Conservation (phyloP, 805 yeast genomes). For the Priceomyces carsonii region DNA sequence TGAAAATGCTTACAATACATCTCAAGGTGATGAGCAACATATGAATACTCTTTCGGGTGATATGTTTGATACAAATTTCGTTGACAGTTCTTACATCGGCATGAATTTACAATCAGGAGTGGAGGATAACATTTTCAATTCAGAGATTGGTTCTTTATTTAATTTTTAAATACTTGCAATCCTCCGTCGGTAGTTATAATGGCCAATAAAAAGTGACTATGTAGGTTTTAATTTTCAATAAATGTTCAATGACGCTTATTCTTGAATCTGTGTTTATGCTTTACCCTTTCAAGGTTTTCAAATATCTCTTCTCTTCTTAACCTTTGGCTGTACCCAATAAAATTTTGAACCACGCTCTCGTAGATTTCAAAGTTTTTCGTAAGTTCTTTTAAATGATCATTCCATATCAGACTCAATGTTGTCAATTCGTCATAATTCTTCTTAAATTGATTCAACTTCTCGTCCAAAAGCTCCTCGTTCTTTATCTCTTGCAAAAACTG, state of each 20-base stretch:
- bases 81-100: slow-evolving; percentile 41
- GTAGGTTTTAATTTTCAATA: neutral
- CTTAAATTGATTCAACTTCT: slow-evolving; percentile 30
- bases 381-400: slow-evolving; percentile 47
- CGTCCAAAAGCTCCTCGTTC: slow-evolving; percentile 23
- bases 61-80: slow-evolving; percentile 35
- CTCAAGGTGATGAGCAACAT: slow-evolving; percentile 1
- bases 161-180: slow-evolving; percentile 20
- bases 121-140: slow-evolving; percentile 22
- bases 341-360: slow-evolving; percentile 84
- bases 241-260: too few species aligned
- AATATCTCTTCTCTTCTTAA: slow-evolving; percentile 53
- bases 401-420: slow-evolving; percentile 48
- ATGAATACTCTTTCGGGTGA: slow-evolving; percentile 23
- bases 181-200: neutral
- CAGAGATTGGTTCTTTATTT: slow-evolving; percentile 30
- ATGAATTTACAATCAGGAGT: slow-evolving; percentile 43
- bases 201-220: neutral
- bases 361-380: slow-evolving; percentile 70
- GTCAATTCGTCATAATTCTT: slow-evolving; percentile 26
- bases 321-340: slow-evolving; percentile 89
- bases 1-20: neutral
- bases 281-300: slow-evolving; percentile 31
- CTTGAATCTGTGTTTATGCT: slow-evolving; percentile 13
- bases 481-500: slow-evolving; percentile 22